phyloP scores from a whole-genome alignment of 75 land plant species.

The Gnetum montanum region DNA sequence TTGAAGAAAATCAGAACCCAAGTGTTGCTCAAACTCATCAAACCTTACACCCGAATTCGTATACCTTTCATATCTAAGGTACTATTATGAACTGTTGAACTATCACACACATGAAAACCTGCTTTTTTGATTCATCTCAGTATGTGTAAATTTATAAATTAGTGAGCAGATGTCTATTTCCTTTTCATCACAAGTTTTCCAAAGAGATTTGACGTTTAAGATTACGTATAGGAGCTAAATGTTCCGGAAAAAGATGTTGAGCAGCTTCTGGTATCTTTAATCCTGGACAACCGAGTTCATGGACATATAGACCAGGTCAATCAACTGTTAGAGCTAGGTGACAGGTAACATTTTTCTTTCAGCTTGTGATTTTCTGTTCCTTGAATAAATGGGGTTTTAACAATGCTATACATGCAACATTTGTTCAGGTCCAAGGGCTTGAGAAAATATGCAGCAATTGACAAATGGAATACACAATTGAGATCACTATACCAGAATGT shows the following conservation, averaged over 20 bases:
- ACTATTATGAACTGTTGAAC: no score
- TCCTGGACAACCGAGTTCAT: slow-evolving; percentile 85
- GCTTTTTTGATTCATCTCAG: no score
- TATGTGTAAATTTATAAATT: no score
- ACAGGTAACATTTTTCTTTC: slow-evolving; percentile 31
- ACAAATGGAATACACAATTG: slow-evolving; percentile 94
- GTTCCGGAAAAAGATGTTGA: slow-evolving; percentile 98
- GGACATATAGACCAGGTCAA: slow-evolving; percentile 97
- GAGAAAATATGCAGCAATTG: slow-evolving; percentile 85
- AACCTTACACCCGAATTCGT: slow-evolving; percentile 93
- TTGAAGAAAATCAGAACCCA: slow-evolving; percentile 88
- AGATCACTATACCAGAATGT: slow-evolving; percentile 73
- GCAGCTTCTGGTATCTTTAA: slow-evolving; percentile 78
- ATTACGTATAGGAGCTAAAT: slow-evolving; percentile 92
- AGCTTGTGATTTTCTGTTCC: not conserved
- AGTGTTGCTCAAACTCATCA: slow-evolving; percentile 90
- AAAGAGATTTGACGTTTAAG: no score
- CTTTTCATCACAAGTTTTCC: no score
- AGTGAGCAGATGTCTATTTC: not conserved
- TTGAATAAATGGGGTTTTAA: not conserved
- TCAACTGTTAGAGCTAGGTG: slow-evolving; percentile 78
- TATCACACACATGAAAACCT: no score
- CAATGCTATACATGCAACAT: not conserved
- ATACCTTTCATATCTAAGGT: slow-evolving; percentile 97
- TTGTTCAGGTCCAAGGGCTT: slow-evolving; percentile 43